Evolutionary conservation across 164 flowering plant genomes (phyloP), one percentile per base, ranked within the genome.

Genomic region (Tetrastigma voinierianum): DNA sequence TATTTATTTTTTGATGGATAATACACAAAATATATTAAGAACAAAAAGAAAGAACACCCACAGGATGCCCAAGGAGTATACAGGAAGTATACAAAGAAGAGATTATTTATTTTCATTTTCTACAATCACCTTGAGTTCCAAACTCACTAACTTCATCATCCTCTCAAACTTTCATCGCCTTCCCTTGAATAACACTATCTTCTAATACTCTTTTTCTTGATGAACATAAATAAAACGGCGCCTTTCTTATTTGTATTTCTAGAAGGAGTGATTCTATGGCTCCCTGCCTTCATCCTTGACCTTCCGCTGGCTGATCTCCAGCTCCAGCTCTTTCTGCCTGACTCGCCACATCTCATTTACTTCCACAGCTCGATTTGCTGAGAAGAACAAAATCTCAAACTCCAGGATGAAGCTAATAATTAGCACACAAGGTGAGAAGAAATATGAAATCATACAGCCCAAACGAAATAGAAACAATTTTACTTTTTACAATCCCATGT

Each of bases 271-370:
- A 73, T 76, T 6, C 67, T 53, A 51, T 69, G 54, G 53, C 61
- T 74, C 61, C 71, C 78, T 70, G 46, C 72, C 69, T 55, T 63
- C 67, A 51, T 75, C 81, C 74, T 79, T 10, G 70, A 67, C 69
- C 70, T 80, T 20, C 81, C 68, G 58, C 51, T 83, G 21, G 65
- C 75, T 78, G 79, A 62, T 81, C 77, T 89, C 89, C 71, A 95
- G 73, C 75, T 90, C 93, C 43, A 72, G 57, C 78, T 95, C 97
- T 69, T 89, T 95, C 70, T 86, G 81, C 62, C 94, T 84, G 10
- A 74, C 61, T 49, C 83, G 77, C 99, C 99, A 92, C 97, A 95
- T 89, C 79, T 95, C 97, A 79, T 83, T 86, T 18, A 90, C 85
- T 79, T 95, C 99, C 61, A 79, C 94, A 73, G 82, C 84, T 77